Conservation (phyloP, 2,329 filamentous ascomycete species). For the Didymella arachidicola region DNA sequence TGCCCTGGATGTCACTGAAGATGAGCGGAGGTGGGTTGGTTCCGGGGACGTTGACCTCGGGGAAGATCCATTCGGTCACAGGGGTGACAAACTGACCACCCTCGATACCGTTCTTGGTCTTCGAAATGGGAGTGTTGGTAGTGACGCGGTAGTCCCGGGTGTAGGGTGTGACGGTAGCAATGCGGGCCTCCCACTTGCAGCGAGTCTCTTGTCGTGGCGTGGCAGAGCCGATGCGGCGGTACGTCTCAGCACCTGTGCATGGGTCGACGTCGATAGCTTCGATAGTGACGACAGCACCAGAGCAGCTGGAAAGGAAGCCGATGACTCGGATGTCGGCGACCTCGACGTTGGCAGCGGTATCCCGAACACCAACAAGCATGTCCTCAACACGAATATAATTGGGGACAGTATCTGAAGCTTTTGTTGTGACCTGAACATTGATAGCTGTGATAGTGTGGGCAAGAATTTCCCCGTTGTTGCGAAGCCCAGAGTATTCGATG, state of each 20-base stretch:
- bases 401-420: conserved; percentile 42
- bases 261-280: conserved; percentile 54
- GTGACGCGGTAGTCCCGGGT: conserved; percentile 54
- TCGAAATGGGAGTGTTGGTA: conserved; percentile 43
- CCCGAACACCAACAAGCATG: conserved; percentile 52
- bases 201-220: conserved; percentile 44
- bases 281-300: conserved; percentile 45
- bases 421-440: conserved; percentile 53
- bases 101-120: conserved; percentile 51
- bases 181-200: conserved; percentile 53
- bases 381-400: conserved; percentile 56
- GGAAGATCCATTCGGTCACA: conserved; percentile 56
- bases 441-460: conserved; percentile 49
- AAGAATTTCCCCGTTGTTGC: conserved; percentile 43
- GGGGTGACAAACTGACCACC: conserved; percentile 54
- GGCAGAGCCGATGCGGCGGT: conserved; percentile 48
- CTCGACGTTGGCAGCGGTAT: conserved; percentile 47
- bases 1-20: conserved; percentile 48
- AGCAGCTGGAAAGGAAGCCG: conserved; percentile 51
- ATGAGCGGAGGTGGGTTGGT: conserved; percentile 37
- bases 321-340: conserved; percentile 47
- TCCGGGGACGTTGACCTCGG: conserved; percentile 53
- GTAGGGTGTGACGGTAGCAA: conserved; percentile 42
- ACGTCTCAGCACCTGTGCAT: conserved; percentile 52
- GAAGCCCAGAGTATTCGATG: conserved; percentile 52